phyloP scores from a whole-genome alignment of 2,329 filamentous ascomycete genomes.

The Epichloe glyceriae region DNA sequence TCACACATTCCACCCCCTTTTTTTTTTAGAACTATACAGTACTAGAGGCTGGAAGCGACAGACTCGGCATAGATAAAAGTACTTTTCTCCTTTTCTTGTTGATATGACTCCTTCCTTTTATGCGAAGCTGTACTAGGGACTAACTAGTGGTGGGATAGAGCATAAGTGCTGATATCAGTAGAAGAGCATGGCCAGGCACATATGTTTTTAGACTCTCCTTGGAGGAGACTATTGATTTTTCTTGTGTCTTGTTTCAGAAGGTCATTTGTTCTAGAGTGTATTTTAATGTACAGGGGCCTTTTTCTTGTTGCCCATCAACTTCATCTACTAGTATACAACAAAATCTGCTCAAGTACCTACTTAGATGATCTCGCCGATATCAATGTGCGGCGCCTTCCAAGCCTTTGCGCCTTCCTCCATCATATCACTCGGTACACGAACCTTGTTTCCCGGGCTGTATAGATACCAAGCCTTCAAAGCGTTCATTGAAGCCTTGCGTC shows the following conservation, averaged over 20 bases:
- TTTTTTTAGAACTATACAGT: background rate
- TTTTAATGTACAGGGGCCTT: constrained; percentile 23
- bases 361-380: constrained; percentile 57
- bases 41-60: no score
- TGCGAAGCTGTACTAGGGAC: background rate
- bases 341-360: background rate
- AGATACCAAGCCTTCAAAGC: constrained; percentile 92
- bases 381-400: constrained; percentile 57
- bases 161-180: background rate
- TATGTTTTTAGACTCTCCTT: background rate
- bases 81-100: no score
- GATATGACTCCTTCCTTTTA: no score
- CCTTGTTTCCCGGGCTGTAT: constrained; percentile 62
- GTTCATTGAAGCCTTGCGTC: constrained; percentile 67
- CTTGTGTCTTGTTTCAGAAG: background rate
- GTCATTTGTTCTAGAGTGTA: constrained; percentile 24
- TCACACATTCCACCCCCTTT: background rate
- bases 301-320: background rate
- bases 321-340: constrained; percentile 1
- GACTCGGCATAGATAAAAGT: no score
- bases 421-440: constrained; percentile 57
- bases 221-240: no score
- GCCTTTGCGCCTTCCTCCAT: constrained; percentile 45
- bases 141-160: background rate
- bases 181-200: background rate